Base-by-base conservation (phyloP, 2,329 filamentous ascomycete genomes). In the Fusarium floridanum region DNA sequence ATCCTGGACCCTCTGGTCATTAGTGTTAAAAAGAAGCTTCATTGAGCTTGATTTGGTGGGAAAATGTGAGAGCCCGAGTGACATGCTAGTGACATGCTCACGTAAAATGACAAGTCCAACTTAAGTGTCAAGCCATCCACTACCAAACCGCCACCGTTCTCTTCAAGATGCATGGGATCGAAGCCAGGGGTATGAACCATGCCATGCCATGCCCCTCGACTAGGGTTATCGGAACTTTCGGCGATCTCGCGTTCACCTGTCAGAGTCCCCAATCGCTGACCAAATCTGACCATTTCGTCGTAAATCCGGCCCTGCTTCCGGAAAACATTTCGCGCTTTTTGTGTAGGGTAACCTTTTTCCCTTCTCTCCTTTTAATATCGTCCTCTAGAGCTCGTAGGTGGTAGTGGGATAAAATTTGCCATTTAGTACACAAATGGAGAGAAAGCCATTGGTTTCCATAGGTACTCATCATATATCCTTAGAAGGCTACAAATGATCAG, bases 21-120 rank as follows among this genome's bases (percentile, higher is more conserved):
- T 59, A 71, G 43, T 67, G 68, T 71, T 70, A 70, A 70, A 72
- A 72, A 70, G 32, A 72, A 73, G 70, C 70, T 72, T 72, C 37
- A 66, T 50, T 70, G 24, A 43, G 29, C 4, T 22, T 56, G 29
- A 56, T 36, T 56, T 56, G 53, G 53, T 8, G 53, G 53, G 32
- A 34, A 56, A 56, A 20, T 32, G 17, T 17, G n/a, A 20, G 53
- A 12, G 2, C 4, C 2, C 29, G 20, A 56, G 53, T 56, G 53
- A 32, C 53, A 34, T 34, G 53, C 20, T n/a, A 8, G 53, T 34
- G 32, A 16, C 29, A 34, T 36, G 53, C 53, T 36, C 29, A n/a
- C 53, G 32, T 36, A 36, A 56, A 10, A 36, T 34, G 53, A 56
- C 17, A 55, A 55, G 50, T 12, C 27, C 17, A 32, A 11, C 20